Conservation (phyloP, 129 eudicot species). For the Flaveria sonorensis region DNA sequence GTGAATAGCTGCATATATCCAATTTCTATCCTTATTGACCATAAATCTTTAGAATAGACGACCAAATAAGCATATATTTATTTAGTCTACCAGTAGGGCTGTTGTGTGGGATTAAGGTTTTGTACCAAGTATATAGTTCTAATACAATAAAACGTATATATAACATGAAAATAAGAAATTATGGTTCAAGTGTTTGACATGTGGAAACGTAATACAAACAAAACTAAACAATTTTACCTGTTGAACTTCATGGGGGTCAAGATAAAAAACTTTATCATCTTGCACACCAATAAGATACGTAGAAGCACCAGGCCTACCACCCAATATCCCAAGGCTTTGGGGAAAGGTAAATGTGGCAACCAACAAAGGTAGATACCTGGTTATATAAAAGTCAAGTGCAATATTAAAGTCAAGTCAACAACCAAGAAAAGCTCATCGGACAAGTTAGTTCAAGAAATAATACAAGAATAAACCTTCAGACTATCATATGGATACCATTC, state of each 20-base stretch:
- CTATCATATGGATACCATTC: background rate
- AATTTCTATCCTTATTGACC: background rate
- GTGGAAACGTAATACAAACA: background rate
- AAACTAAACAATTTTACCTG: constrained; percentile 45
- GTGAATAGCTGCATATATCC: background rate
- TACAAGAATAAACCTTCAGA: background rate
- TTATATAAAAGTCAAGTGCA: constrained; percentile 19
- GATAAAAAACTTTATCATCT: constrained; percentile 86
- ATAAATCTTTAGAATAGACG: background rate
- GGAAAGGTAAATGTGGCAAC: constrained; percentile 79
- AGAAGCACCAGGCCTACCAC: constrained; percentile 96
- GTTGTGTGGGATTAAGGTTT: background rate
- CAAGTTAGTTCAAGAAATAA: background rate
- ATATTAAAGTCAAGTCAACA: constrained; percentile 5
- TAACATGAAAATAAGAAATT: background rate
- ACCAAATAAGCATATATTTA: too few relatives aligned
- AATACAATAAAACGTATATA: background rate
- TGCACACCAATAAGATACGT: constrained; percentile 91
- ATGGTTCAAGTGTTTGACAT: constrained; percentile 14
- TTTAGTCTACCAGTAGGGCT: too few relatives aligned
- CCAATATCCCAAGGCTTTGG: constrained; percentile 95
- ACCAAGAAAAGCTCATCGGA: constrained; percentile 4
- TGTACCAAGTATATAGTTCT: background rate
- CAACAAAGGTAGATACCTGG: constrained; percentile 84
- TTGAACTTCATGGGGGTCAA: constrained; percentile 96